Percentiles rank a stretch among this genome's conserved stretches.
phyloP scores from a whole-genome alignment of 1,284 basidiomycete species.

The Ceratobasidium sp. region DNA sequence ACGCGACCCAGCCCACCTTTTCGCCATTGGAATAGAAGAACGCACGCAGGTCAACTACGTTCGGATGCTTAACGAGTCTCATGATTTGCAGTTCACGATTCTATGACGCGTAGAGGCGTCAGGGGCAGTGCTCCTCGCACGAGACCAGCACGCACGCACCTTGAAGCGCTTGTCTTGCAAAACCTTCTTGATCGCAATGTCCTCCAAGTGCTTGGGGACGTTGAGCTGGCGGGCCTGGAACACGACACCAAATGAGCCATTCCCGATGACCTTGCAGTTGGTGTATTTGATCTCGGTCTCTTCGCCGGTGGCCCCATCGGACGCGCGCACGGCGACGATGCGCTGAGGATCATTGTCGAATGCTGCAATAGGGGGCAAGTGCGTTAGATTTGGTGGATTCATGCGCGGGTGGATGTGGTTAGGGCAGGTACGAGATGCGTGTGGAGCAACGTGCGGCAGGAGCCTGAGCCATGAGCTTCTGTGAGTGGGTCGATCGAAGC shows the following conservation, averaged over 20 bases:
- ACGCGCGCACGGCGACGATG: slow-evolving; percentile 93
- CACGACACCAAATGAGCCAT: slow-evolving; percentile 98
- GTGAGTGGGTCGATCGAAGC: slow-evolving; percentile 8
- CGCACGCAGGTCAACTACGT: slow-evolving; percentile 96
- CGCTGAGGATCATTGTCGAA: slow-evolving; percentile 88
- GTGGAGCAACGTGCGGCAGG: slow-evolving; percentile 25
- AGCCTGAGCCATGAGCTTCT: slow-evolving; percentile 22
- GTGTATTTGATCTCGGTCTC: slow-evolving; percentile 92
- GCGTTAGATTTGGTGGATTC: slow-evolving; percentile 43
- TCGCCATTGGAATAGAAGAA: slow-evolving; percentile 99
- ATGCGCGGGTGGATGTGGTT: slow-evolving; percentile 46
- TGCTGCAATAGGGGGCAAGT: slow-evolving; percentile 44
- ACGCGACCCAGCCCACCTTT: slow-evolving; percentile 70
- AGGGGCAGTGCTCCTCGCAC: slow-evolving; percentile 36
- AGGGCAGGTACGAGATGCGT: slow-evolving; percentile 9
- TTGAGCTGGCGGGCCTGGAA: slow-evolving; percentile 84
- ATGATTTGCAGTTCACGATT: slow-evolving; percentile 99
- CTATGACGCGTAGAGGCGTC: slow-evolving; percentile 55
- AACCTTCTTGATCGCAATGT: slow-evolving; percentile 99
- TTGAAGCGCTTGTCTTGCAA: slow-evolving; percentile 99
- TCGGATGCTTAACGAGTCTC: slow-evolving; percentile 96
- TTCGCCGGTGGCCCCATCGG: slow-evolving; percentile 92
- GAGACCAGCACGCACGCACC: slow-evolving; percentile 61
- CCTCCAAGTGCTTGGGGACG: slow-evolving; percentile 69
- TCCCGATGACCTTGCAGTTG: slow-evolving; percentile 98